phyloP scores from a whole-genome alignment of 2,329 filamentous ascomycete genomes.

The Fusarium verrucosum region DNA sequence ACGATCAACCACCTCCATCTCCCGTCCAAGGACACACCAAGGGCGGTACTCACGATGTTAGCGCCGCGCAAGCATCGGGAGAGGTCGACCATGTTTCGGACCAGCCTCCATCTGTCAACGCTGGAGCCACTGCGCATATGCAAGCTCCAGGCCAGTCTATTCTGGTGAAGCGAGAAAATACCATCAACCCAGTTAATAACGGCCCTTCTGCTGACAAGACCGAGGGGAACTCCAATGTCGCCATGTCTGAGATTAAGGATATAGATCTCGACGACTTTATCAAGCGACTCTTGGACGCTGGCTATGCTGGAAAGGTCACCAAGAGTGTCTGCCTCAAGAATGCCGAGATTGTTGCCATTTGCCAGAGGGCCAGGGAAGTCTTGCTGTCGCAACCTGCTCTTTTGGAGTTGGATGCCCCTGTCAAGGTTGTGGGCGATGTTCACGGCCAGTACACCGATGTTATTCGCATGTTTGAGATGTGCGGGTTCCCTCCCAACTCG shows the following conservation, averaged over 20 bases:
- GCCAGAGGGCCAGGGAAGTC: slow-evolving; percentile 85
- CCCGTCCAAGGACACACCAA: slow-evolving; percentile 81
- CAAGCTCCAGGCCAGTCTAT: slow-evolving; percentile 89
- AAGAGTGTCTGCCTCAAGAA: slow-evolving; percentile 98
- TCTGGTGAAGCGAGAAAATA: slow-evolving; percentile 80
- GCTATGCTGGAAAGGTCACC: slow-evolving; percentile 95
- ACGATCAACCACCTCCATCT: slow-evolving; percentile 78
- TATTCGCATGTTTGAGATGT: slow-evolving; percentile 96
- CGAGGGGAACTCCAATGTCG: slow-evolving; percentile 67
- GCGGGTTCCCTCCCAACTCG: slow-evolving; percentile 97
- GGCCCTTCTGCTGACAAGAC: slow-evolving; percentile 54
- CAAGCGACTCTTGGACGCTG: slow-evolving; percentile 89
- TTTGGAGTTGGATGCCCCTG: slow-evolving; percentile 89
- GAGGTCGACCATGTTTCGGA: slow-evolving; percentile 97
- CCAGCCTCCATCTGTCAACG: slow-evolving; percentile 76
- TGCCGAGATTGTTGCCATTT: slow-evolving; percentile 95
- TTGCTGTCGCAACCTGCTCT: slow-evolving; percentile 92
- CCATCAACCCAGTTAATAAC: slow-evolving; percentile 70
- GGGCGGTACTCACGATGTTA: slow-evolving; percentile 78
- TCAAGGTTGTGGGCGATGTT: slow-evolving; percentile 99
- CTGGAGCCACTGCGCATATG: slow-evolving; percentile 64
- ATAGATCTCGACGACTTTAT: slow-evolving; percentile 98
- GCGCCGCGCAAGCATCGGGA: slow-evolving; percentile 82
- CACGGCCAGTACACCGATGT: slow-evolving; percentile 99
- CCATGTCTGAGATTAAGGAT: slow-evolving; percentile 89